Evolutionary conservation across 768 basidiomycete species (phyloP), one percentile per base, ranked within the genome.

Genomic region (Calocybe cyanea): DNA sequence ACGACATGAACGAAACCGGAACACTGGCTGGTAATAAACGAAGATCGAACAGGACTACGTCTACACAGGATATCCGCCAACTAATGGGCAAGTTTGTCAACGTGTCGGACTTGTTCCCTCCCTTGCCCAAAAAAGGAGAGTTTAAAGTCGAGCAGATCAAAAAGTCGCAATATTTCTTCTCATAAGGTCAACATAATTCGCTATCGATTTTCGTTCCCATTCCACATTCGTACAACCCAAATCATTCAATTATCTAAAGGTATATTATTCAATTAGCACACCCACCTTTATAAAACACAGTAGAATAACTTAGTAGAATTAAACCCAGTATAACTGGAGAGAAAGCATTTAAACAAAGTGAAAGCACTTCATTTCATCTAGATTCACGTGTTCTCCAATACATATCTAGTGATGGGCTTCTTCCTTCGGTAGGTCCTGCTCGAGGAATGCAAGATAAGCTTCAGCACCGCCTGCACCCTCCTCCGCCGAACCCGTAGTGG

Each of bases 131-230:
- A 64, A 91, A 89, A 69, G 95, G 95, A 44, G 70, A 72, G 46
- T 96, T 98, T 62, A 78, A 89, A 53, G 91, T 98, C 51, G 72
- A 79, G 56, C 73, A 72, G 49, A 93, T 97, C 66, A 85, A 85
- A 62, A 66, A 80, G 46, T 90, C 87, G 34, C 73, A 75, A 30
- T 98, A 97, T 66, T 98, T 98, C 78, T 98, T 97, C 76, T 94
- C 93, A 34, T 96, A 78, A 24, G 20, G 25, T 20, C 37, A n/a
- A 31, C 18, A 30, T 33, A 19, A 46, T 45, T 42, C 41, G 35
- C 19, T 41, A 17, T 40, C 21, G 21, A 30, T 35, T 15, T 23
- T 38, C 23, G 21, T 36, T 23, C 31, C 21, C 23, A 17, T 6
- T 38, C n/a, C 39, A 19, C 30, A 40, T 35, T 14, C 37, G n/a